Conservation (phyloP, 169 alveolate genomes). For the Neospora caninum region DNA sequence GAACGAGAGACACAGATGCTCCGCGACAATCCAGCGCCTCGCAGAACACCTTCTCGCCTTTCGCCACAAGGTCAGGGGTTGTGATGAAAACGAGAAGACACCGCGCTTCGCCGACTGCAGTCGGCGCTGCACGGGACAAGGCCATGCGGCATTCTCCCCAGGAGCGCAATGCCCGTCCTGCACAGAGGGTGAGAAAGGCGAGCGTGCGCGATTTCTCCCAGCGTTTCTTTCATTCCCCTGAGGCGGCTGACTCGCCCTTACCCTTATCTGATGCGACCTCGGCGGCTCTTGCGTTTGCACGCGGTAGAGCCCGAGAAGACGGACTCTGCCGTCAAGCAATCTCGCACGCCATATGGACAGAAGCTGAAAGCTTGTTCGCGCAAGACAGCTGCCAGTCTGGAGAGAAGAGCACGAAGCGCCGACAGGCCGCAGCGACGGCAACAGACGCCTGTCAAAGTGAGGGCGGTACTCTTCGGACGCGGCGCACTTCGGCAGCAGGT, state of each 20-base stretch:
- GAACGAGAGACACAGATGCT: too few relatives aligned
- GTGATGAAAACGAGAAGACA: too few relatives aligned
- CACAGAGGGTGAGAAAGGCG: too few relatives aligned
- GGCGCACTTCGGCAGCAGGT: neutral
- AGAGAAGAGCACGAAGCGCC: neutral
- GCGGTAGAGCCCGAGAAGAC: constrained; percentile 9
- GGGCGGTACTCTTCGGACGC: neutral
- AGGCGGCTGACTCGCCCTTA: neutral
- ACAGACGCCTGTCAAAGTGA: neutral
- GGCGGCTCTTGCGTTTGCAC: constrained; percentile 20
- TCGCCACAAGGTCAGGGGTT: too few relatives aligned
- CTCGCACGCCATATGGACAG: neutral
- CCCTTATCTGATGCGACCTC: constrained; percentile 14
- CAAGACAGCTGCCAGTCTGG: neutral
- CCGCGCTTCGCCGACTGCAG: too few relatives aligned
- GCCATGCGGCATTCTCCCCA: too few relatives aligned
- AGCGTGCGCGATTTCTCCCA: too few relatives aligned
- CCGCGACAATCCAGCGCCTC: too few relatives aligned
- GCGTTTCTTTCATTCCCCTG: too few relatives aligned
- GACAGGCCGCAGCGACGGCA: constrained; percentile 10
- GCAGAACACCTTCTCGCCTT: too few relatives aligned
- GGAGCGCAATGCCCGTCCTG: too few relatives aligned
- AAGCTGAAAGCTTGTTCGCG: neutral
- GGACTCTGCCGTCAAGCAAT: neutral
- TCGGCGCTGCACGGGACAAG: too few relatives aligned